A percentile compares a stretch with the other conserved stretches of the same genome.
Conservation (phyloP, 2,329 filamentous ascomycete species). For the Xylaria sp. region DNA sequence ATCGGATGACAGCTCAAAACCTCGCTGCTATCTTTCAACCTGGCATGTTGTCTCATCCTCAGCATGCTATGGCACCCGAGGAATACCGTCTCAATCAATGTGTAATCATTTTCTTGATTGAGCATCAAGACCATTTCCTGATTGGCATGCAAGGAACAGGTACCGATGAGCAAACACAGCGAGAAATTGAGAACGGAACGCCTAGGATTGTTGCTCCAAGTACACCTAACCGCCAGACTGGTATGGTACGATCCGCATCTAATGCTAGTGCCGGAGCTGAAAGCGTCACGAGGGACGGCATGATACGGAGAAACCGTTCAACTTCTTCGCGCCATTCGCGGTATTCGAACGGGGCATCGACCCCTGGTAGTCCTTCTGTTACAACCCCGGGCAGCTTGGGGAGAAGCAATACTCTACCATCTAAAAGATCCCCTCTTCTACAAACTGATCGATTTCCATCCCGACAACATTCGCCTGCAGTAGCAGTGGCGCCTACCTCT, state of each 20-base stretch:
- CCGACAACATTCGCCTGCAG: slow-evolving; percentile 48
- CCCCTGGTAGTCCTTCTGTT: slow-evolving; percentile 71
- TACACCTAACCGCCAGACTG: slow-evolving; percentile 66
- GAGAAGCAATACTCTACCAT: slow-evolving; percentile 91
- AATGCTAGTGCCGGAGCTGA: slow-evolving; percentile 90
- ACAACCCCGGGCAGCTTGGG: slow-evolving; percentile 67
- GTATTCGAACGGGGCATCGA: slow-evolving; percentile 76
- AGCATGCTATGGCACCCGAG: slow-evolving; percentile 93
- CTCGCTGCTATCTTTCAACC: slow-evolving; percentile 97
- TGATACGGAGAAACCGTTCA: slow-evolving; percentile 87
- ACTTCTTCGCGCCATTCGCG: slow-evolving; percentile 90
- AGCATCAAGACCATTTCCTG: slow-evolving; percentile 97
- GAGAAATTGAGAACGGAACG: slow-evolving; percentile 76
- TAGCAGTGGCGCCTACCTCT: slow-evolving; percentile 58
- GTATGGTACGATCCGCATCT: slow-evolving; percentile 80
- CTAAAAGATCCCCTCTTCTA: slow-evolving; percentile 83
- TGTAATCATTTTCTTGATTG: slow-evolving; percentile 96
- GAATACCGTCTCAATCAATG: slow-evolving; percentile 97
- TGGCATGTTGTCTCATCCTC: slow-evolving; percentile 91
- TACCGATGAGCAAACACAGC: slow-evolving; percentile 83
- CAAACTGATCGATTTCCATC: slow-evolving; percentile 73
- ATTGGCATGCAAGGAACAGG: slow-evolving; percentile 99
- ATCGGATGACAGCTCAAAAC: slow-evolving; percentile 96
- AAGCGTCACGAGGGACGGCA: slow-evolving; percentile 83
- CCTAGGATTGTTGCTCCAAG: slow-evolving; percentile 61